Conservation (phyloP, 129 eudicot genomes). For the Artemisia annua region DNA sequence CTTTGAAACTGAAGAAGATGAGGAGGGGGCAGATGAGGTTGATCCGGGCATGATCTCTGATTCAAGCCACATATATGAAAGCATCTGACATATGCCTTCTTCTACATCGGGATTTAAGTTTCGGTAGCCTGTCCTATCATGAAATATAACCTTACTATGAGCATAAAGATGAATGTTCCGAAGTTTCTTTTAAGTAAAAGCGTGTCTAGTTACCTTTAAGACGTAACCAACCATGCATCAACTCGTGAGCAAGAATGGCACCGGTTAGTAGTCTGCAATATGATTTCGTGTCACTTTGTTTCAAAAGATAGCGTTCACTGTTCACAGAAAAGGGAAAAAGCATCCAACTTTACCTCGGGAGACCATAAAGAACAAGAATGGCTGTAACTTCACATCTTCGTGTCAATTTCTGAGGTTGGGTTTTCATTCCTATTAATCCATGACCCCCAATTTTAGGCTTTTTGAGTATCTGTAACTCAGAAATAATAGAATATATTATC, state of each 20-base stretch:
- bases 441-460: constrained; percentile 84
- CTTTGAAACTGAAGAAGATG: constrained; percentile 67
- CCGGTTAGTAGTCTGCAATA: constrained; percentile 90
- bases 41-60: constrained; percentile 78
- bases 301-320: constrained; percentile 20
- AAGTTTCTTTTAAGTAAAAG: neutral
- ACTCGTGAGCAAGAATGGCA: constrained; percentile 96
- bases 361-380: constrained; percentile 92
- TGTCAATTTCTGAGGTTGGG: constrained; percentile 85
- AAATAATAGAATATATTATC: neutral
- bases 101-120: constrained; percentile 87
- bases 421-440: constrained; percentile 80
- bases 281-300: constrained; percentile 14
- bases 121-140: constrained; percentile 58
- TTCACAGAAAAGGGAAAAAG: constrained; percentile 10
- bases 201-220: constrained; percentile 59
- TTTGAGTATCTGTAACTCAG: constrained; percentile 60
- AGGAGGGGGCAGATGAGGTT: constrained; percentile 58
- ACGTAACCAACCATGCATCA: constrained; percentile 98
- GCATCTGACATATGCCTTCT: constrained; percentile 98
- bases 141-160: neutral
- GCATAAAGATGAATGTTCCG: neutral
- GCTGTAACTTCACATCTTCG: constrained; percentile 98
- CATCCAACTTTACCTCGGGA: constrained; percentile 69
- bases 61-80: constrained; percentile 97